These are phyloP conservation scores for Daldinia grandis DNA, from an alignment of 495 filamentous ascomycete genomes.

Conservation along the genomic window DNA sequence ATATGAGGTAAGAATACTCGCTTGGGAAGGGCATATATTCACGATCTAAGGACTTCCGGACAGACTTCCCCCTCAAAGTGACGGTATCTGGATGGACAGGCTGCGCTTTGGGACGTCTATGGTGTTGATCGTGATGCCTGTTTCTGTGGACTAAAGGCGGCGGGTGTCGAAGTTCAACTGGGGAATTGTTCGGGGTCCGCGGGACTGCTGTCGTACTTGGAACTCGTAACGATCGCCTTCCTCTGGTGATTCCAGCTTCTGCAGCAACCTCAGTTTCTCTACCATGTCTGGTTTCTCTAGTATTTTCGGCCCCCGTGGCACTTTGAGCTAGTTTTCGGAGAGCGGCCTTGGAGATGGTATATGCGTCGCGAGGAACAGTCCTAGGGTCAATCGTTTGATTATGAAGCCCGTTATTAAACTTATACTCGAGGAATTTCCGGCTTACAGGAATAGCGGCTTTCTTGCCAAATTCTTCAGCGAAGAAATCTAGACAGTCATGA, in stretches of 20 bases:
- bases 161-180: not conserved
- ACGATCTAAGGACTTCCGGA: not conserved
- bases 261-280: not conserved
- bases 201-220: not conserved
- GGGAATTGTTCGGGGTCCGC: not conserved
- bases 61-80: not conserved
- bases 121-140: not conserved
- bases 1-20: not conserved
- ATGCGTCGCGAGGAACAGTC: conserved; percentile 17
- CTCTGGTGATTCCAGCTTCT: not conserved
- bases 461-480: conserved; percentile 20
- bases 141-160: conserved; percentile 14
- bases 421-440: conserved; percentile 35
- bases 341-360: conserved; percentile 2
- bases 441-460: conserved; percentile 19
- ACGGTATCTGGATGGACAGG: not conserved
- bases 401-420: conserved; percentile 15
- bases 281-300: not conserved
- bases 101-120: not conserved
- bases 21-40: not conserved
- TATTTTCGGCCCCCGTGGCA: not conserved
- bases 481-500: conserved; percentile 28
- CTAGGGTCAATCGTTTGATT: conserved; percentile 27
- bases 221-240: not conserved
- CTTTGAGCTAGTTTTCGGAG: not conserved